phyloP scores from a whole-genome alignment of 2,329 filamentous ascomycete species.

The Coniochaeta sp. region DNA sequence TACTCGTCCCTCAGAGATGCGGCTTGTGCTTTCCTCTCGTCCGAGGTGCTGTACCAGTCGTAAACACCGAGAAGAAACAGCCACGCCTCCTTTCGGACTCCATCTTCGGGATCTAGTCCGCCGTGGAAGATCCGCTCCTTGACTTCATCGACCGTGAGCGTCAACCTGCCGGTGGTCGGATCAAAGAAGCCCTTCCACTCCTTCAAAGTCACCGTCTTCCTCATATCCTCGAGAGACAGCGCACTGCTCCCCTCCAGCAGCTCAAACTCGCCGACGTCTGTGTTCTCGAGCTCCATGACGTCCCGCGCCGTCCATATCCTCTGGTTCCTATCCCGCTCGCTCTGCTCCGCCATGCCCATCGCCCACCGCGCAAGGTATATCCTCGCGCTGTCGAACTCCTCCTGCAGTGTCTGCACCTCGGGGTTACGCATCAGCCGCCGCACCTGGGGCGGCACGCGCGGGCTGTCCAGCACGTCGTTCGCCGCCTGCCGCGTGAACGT shows the following conservation, averaged over 20 bases:
- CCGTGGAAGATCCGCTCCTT: conserved; percentile 98
- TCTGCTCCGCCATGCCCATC: conserved; percentile 97
- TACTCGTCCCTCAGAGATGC: conserved; percentile 90
- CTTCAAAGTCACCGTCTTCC: conserved; percentile 68
- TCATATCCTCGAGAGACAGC: conserved; percentile 67
- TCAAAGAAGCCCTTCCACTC: conserved; percentile 96
- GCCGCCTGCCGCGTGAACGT: conserved; percentile 91
- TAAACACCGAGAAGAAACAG: conserved; percentile 87
- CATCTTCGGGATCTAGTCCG: conserved; percentile 80
- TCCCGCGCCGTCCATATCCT: conserved; percentile 91
- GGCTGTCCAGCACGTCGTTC: conserved; percentile 86
- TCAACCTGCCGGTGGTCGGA: conserved; percentile 60
- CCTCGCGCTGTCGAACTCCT: conserved; percentile 94
- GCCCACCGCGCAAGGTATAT: conserved; percentile 95
- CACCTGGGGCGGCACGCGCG: conserved; percentile 83
- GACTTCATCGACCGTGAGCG: conserved; percentile 81
- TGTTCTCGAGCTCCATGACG: conserved; percentile 88
- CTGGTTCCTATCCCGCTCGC: conserved; percentile 77
- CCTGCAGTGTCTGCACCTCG: conserved; percentile 89
- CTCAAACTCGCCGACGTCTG: conserved; percentile 92
- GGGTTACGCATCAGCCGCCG: conserved; percentile 79
- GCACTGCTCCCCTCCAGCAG: conserved; percentile 74
- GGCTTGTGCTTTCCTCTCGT: conserved; percentile 76
- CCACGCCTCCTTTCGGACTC: conserved; percentile 94
- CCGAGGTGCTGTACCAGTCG: conserved; percentile 82